These are phyloP conservation scores for Saxispiralis lemnorum DNA, from an alignment of 495 filamentous ascomycete species.

Conservation along the genomic window DNA sequence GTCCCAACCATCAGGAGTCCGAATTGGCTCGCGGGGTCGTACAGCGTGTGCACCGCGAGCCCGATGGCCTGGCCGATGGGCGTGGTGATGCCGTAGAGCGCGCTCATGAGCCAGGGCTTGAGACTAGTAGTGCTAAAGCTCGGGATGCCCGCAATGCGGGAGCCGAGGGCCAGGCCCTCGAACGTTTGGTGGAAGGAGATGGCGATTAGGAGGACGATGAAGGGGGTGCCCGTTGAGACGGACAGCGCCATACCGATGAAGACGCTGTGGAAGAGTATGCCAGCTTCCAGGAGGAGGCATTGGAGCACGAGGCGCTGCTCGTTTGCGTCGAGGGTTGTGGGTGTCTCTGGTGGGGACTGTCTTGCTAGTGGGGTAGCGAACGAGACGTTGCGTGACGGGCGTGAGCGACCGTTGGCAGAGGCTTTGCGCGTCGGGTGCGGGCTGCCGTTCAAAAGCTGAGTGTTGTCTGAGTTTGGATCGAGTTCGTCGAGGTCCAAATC, in stretches of 20 bases:
- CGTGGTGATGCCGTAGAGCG: constrained; percentile 81
- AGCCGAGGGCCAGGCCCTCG: constrained; percentile 50
- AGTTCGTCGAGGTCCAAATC: constrained; percentile 23
- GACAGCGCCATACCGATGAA: constrained; percentile 54
- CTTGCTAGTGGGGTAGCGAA: constrained; percentile 5
- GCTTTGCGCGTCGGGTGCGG: constrained; percentile 3
- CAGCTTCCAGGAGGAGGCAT: constrained; percentile 28
- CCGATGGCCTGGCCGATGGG: constrained; percentile 84
- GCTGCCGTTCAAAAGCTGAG: constrained; percentile 3
- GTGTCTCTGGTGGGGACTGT: not conserved
- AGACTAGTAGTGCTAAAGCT: constrained; percentile 6
- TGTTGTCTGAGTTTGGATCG: constrained; percentile 12
- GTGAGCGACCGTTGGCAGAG: constrained; percentile 8
- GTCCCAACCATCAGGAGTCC: constrained; percentile 80
- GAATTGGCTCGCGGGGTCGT: constrained; percentile 64
- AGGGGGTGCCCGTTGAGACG: constrained; percentile 43
- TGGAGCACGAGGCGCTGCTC: constrained; percentile 25
- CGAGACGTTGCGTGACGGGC: constrained; percentile 8
- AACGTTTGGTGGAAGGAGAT: constrained; percentile 57
- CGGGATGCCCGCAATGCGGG: constrained; percentile 34
- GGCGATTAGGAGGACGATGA: constrained; percentile 47
- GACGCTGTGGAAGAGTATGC: constrained; percentile 39
- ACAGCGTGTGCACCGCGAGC: constrained; percentile 60
- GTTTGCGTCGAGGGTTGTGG: constrained; percentile 4
- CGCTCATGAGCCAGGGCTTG: constrained; percentile 83